Evolutionary conservation across 1,284 basidiomycete genomes (phyloP), one percentile per base, ranked within the genome.

Genomic region (Hymenochaete sp.): DNA sequence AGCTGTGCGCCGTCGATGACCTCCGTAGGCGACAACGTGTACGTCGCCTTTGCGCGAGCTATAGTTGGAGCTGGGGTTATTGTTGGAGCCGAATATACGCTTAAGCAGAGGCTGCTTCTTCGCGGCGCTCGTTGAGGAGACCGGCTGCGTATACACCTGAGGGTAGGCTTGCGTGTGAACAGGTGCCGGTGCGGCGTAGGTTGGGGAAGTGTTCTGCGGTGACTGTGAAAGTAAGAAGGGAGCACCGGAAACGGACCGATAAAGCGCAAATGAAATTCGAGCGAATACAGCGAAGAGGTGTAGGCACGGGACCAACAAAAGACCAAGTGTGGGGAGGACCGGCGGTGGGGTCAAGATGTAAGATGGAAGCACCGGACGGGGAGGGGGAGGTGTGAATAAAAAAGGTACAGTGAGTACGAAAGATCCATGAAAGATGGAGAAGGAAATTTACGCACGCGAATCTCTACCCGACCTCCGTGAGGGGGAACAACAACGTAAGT

Each of bases 401-500:
- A n/a, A n/a, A n/a, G n/a, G n/a, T n/a, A n/a, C n/a, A n/a, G n/a
- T n/a, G n/a, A n/a, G n/a, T n/a, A n/a, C n/a, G n/a, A n/a, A n/a
- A n/a, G n/a, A n/a, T n/a, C n/a, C n/a, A n/a, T n/a, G n/a, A n/a
- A n/a, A n/a, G n/a, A n/a, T n/a, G n/a, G n/a, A n/a, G n/a, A n/a
- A n/a, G n/a, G n/a, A n/a, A n/a, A n/a, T n/a, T n/a, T 45, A 41
- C 42, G 42, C 39, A 43, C 47, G 31, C 37, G 38, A 24, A 49
- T 44, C 36, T 49, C 45, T 19, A 49, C 44, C 11, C 44, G 48
- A 24, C 26, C 26, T 6, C 44, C 44, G 24, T 31, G 38, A 5
- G 48, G 35, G 13, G 42, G 48, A 21, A 49, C 38, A 7, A 49
- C 42, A 16, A 49, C 48, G 38, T 49, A 49, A 4, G 44, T 45